Conservation (phyloP, 148 eudicot species). For the Chenopodium album region DNA sequence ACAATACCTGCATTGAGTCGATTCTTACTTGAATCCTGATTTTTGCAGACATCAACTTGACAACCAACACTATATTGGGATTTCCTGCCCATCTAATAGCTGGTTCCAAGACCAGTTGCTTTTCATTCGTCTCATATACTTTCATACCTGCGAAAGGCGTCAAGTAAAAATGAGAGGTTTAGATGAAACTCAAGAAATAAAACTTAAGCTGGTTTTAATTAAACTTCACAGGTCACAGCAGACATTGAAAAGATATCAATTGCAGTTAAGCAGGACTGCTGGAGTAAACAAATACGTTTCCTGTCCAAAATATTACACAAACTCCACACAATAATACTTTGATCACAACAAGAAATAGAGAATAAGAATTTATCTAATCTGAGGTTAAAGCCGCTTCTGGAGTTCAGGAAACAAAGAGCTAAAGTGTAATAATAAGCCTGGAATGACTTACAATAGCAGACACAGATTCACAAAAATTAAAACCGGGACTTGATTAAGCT, state of each 20-base stretch:
- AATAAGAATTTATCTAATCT: not conserved
- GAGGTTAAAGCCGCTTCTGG: too few relatives aligned
- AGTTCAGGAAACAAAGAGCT: not conserved
- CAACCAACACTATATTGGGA: constrained; percentile 60
- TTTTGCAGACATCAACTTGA: constrained; percentile 47
- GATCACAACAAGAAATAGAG: not conserved
- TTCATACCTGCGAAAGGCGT: constrained; percentile 56
- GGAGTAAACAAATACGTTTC: not conserved
- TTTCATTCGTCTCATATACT: constrained; percentile 75
- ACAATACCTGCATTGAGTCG: not conserved
- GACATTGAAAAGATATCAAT: not conserved
- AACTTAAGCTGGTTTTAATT: not conserved
- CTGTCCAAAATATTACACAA: not conserved
- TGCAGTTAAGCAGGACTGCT: not conserved
- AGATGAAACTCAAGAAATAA: constrained; percentile 4
- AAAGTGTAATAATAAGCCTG: not conserved
- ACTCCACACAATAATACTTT: not conserved
- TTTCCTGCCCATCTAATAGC: constrained; percentile 91
- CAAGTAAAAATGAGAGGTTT: not conserved
- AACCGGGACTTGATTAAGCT: not conserved
- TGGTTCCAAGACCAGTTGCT: constrained; percentile 80
- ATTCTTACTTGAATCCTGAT: constrained; percentile 66
- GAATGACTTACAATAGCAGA: not conserved
- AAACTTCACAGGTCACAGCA: not conserved
- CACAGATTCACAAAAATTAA: not conserved